A percentile compares a stretch with the other conserved stretches of the same genome.
These are phyloP conservation scores for Arachis hypogaea DNA, from an alignment of 306 rosid species.

Conservation along the genomic window DNA sequence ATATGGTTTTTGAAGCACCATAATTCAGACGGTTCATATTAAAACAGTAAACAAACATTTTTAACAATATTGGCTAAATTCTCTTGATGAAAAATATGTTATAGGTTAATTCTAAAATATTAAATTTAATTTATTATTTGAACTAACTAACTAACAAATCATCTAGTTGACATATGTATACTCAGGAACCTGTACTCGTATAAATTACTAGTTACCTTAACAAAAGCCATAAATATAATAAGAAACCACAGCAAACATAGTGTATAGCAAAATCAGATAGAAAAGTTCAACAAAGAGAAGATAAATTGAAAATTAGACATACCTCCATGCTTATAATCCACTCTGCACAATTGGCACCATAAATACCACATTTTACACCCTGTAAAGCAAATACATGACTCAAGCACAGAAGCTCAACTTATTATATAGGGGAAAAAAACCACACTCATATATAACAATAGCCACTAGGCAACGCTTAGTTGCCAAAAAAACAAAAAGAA, in stretches of 20 bases:
- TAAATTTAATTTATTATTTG: too few species aligned
- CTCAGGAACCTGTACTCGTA: too few species aligned
- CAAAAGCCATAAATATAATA: conserved; percentile 16
- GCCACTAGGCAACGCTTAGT: not conserved
- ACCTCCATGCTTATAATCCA: conserved; percentile 99
- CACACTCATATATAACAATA: conserved; percentile 23
- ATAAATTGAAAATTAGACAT: conserved; percentile 25
- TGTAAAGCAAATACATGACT: conserved; percentile 45
- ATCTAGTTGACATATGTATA: too few species aligned
- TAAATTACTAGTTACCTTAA: too few species aligned
- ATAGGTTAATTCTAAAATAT: too few species aligned
- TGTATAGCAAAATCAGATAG: conserved; percentile 19
- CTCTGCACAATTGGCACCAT: conserved; percentile 78
- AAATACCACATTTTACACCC: conserved; percentile 91
- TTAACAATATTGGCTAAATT: too few species aligned
- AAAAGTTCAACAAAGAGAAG: conserved; percentile 4
- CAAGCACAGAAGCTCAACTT: conserved; percentile 24
- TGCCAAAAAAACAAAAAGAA: not conserved
- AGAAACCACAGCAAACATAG: conserved; percentile 17
- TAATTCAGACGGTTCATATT: too few species aligned
- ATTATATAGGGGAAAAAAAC: conserved; percentile 1
- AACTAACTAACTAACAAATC: too few species aligned
- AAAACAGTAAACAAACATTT: too few species aligned
- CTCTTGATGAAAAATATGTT: too few species aligned
- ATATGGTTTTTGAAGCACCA: too few species aligned